Evolutionary conservation across 2,329 filamentous ascomycete genomes (phyloP).

Genomic region (Monilinia polystroma): DNA sequence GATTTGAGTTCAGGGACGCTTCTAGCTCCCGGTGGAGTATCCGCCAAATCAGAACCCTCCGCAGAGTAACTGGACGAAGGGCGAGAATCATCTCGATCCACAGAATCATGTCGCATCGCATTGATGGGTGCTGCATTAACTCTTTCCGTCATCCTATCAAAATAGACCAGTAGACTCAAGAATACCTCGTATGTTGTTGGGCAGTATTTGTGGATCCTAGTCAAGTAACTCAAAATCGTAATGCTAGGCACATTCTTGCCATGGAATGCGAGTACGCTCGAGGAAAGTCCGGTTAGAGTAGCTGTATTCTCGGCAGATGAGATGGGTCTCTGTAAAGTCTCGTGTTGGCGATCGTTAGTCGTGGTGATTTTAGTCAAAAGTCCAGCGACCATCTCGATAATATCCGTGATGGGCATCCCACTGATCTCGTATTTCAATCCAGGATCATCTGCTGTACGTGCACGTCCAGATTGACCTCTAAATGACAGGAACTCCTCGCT

Average conservation of each 20-base stretch:
- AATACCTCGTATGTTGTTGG: slow-evolving; percentile 99
- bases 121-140: slow-evolving; percentile 80
- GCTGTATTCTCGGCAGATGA: slow-evolving; percentile 54
- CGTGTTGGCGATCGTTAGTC: slow-evolving; percentile 92
- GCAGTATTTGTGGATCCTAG: slow-evolving; percentile 97
- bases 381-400: slow-evolving; percentile 98
- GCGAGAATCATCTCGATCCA: slow-evolving; percentile 34
- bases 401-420: slow-evolving; percentile 92
- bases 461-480: slow-evolving; percentile 51
- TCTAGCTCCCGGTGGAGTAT: slow-evolving; percentile 34
- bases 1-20: slow-evolving; percentile 35
- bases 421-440: slow-evolving; percentile 81
- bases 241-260: slow-evolving; percentile 98
- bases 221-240: slow-evolving; percentile 92
- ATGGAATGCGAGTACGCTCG: slow-evolving; percentile 87
- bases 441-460: slow-evolving; percentile 53
- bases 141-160: slow-evolving; percentile 96
- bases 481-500: slow-evolving; percentile 68
- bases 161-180: slow-evolving; percentile 90
- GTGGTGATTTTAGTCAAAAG: slow-evolving; percentile 95
- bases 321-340: slow-evolving; percentile 77
- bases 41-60: slow-evolving; percentile 38
- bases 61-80: slow-evolving; percentile 36
- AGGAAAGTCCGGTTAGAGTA: slow-evolving; percentile 63
- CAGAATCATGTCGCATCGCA: slow-evolving; percentile 51